phyloP scores from a whole-genome alignment of 2,329 filamentous ascomycete species.

The Penicillium decumbens region DNA sequence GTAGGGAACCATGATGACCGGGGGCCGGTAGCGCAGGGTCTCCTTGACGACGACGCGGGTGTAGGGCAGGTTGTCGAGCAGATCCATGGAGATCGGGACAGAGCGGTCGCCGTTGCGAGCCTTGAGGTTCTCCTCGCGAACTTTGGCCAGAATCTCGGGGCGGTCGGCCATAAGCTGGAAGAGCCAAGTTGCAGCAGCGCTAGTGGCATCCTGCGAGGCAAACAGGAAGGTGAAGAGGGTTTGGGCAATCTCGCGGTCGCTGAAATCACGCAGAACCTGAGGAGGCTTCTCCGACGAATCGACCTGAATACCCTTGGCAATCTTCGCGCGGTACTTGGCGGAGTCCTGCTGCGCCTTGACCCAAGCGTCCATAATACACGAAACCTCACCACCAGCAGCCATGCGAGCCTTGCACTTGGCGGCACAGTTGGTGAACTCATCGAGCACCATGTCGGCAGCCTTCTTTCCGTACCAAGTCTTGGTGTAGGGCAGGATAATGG shows the following conservation, averaged over 20 bases:
- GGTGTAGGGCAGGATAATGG: conserved; percentile 90
- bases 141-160: conserved; percentile 82
- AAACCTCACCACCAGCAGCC: conserved; percentile 77
- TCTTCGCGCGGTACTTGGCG: conserved; percentile 71
- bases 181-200: conserved; percentile 87
- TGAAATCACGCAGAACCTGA: conserved; percentile 78
- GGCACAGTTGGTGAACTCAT: conserved; percentile 84
- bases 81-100: conserved; percentile 69
- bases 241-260: conserved; percentile 85
- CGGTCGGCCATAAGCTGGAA: conserved; percentile 93
- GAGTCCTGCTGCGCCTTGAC: conserved; percentile 82
- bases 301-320: conserved; percentile 65
- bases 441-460: conserved; percentile 84
- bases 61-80: conserved; percentile 83
- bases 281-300: conserved; percentile 73
- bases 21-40: conserved; percentile 86
- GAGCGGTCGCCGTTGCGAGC: conserved; percentile 70
- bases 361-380: conserved; percentile 96
- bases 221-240: conserved; percentile 96
- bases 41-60: conserved; percentile 90
- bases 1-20: conserved; percentile 96
- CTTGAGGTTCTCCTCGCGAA: conserved; percentile 83
- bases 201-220: conserved; percentile 94
- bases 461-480: conserved; percentile 98
- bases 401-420: conserved; percentile 91